Base-by-base conservation (phyloP, 495 filamentous ascomycete species). In the Hypomontagnella submonticulosa region DNA sequence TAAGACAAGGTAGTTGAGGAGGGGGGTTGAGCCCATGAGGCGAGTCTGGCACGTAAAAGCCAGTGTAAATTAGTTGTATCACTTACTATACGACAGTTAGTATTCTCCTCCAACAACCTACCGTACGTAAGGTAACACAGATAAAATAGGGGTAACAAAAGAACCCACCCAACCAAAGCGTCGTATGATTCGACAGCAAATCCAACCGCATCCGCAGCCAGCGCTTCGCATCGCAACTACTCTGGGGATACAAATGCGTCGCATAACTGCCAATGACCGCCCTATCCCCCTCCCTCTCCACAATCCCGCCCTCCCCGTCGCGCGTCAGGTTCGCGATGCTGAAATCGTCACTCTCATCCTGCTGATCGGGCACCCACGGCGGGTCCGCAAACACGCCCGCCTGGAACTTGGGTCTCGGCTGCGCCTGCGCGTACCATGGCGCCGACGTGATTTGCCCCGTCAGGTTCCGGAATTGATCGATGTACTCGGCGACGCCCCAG, bases 241-340 rank as follows among this genome's bases (percentile, higher is more conserved):
- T 69, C 53, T 74, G 72, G 16, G 72, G 72, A 58, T 74, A 74
- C 36, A 74, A 43, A 33, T 74, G 72, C 38, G 60, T 71, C 5
- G 70, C 64, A 41, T 72, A 74, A 20, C 61, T 74, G 0, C 67
- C 63, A 4, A 73, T 50, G 15, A 69, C 33, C 18, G 37, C 38
- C 7, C 37, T 18, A 61, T 96, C 90, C 61, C 80, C 76, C 6
- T 92, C 73, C 27, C 91, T 80, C 63, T 85, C 78, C 34, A 79
- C 79, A 76, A 94, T 93, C 4, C 84, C 87, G 3, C 70, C 71
- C 66, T 89, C 85, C 6, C 84, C 87, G 1, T 71, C 71, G 62
- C 88, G 83, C 58, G 71, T 73, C 23, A 73, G 30, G 11, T 73
- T 73, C 55, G 34, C 59, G 27, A 74, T 71, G 40, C 61, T 66